phyloP scores from a whole-genome alignment of 768 basidiomycete species.

The Leccinum boreale region DNA sequence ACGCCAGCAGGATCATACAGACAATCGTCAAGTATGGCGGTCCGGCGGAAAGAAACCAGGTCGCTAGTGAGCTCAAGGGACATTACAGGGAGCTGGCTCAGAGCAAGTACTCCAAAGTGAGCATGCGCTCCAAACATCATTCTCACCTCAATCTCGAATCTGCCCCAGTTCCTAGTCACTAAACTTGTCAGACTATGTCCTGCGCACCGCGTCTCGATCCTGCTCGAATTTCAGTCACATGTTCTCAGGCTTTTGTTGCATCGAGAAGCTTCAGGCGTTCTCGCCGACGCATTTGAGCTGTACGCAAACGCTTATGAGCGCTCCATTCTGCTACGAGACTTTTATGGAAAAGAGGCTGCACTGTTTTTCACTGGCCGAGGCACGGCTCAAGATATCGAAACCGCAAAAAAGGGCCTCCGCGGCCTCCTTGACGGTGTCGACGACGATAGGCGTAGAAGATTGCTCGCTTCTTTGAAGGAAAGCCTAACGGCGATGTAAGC shows the following conservation, averaged over 20 bases:
- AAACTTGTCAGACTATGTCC: slow-evolving; percentile 80
- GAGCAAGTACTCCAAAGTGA: slow-evolving; percentile 87
- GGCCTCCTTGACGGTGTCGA: slow-evolving; percentile 66
- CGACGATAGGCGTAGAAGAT: slow-evolving; percentile 60
- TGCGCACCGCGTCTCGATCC: slow-evolving; percentile 67
- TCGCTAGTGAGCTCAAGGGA: slow-evolving; percentile 82
- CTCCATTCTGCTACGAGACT: slow-evolving; percentile 74
- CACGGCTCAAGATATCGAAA: slow-evolving; percentile 60
- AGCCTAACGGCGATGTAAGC: slow-evolving; percentile 74
- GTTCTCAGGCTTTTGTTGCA: slow-evolving; percentile 80
- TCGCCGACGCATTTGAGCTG: slow-evolving; percentile 87
- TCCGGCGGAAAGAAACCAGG: slow-evolving; percentile 69
- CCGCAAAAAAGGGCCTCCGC: slow-evolving; percentile 61
- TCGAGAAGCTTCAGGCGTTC: slow-evolving; percentile 75
- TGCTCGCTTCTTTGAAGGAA: slow-evolving; percentile 67
- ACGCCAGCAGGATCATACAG: slow-evolving; percentile 84
- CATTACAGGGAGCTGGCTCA: slow-evolving; percentile 74
- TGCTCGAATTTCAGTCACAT: slow-evolving; percentile 73
- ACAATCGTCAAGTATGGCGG: slow-evolving; percentile 80
- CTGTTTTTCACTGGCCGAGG: slow-evolving; percentile 60
- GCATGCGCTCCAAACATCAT: slow-evolving; percentile 7
- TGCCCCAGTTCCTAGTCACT: slow-evolving; percentile 65
- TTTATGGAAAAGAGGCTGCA: slow-evolving; percentile 85
- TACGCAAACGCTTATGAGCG: slow-evolving; percentile 85
- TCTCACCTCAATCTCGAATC: not conserved